A percentile compares a stretch with the other conserved stretches of the same genome.
phyloP scores from a whole-genome alignment of 2,329 filamentous ascomycete species.

The Didymella lethalis region DNA sequence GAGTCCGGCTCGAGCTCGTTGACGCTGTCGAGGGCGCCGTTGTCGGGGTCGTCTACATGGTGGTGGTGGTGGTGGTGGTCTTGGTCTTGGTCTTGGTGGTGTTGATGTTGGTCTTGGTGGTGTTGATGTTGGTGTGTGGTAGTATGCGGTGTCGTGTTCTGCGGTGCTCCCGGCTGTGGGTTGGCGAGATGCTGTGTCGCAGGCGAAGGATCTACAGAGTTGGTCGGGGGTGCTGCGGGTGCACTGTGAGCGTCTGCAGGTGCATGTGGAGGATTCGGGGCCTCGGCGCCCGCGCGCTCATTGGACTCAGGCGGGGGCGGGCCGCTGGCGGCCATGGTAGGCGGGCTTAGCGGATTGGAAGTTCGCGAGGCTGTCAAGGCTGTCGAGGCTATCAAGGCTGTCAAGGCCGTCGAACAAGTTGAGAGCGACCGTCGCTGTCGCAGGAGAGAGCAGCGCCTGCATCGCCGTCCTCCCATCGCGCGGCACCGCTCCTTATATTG shows the following conservation, averaged over 20 bases:
- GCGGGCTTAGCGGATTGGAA: neutral
- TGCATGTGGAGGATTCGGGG: neutral
- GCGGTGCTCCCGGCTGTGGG: neutral
- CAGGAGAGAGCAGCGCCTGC: neutral
- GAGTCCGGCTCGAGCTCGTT: slow-evolving; percentile 42
- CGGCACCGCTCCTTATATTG: neutral
- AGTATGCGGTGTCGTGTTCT: too few species aligned
- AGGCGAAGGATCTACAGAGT: too few species aligned
- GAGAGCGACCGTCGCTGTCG: neutral
- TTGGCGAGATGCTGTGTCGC: neutral
- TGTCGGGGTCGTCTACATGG: neutral
- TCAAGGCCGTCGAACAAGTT: neutral
- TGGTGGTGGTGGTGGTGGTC: neutral
- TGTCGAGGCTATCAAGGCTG: neutral
- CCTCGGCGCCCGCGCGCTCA: neutral
- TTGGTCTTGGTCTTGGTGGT: neutral
- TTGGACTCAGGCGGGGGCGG: neutral
- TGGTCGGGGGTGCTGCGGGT: too few species aligned
- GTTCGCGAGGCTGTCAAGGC: too few species aligned
- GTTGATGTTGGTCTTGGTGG: neutral
- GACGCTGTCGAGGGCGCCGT: slow-evolving; percentile 36
- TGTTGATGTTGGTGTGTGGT: too few species aligned
- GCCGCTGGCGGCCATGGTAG: slow-evolving; percentile 3
- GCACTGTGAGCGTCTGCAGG: neutral
- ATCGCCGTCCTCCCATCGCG: neutral